Base-by-base conservation (phyloP, 371 early-diverging fungal genomes). In the Dichotomocladium elegans region DNA sequence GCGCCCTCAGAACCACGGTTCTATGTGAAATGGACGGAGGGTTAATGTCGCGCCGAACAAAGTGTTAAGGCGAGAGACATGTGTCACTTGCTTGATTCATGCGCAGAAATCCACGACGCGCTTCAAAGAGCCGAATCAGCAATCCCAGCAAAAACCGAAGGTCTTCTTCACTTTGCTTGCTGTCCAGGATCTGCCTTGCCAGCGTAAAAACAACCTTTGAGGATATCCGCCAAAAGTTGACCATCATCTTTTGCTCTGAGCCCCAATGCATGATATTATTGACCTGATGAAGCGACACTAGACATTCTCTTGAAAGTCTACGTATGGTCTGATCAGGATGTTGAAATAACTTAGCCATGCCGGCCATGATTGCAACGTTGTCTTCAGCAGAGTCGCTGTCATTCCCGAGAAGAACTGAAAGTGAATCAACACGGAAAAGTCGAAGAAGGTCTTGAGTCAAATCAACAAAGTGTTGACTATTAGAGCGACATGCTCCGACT, bases 341-440 rank as follows among this genome's bases (percentile, higher is more conserved):
- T 25, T 80, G 72, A 26, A 86, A 63, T 37, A 87, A 81, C 10
- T 64, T 59, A 10, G 86, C 72, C 12, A 92, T 72, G 3, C 82
- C 82, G 25, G 67, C 61, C 61, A 92, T 71, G 14, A 87, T 68
- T 8, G 69, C 58, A 27, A 75, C 66, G 51, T 86, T 82, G 47
- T 88, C 86, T 22, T 88, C 86, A n/a, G 63, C 57, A n/a, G 64
- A 55, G 31, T 63, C 64, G 7, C 22, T 15, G 26, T 60, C 65
- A 12, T 68, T 48, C 57, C 59, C 55, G 15, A 75, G 69, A 26
- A 89, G 69, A 2, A 84, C 87, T 41, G 89, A 60, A 22, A 73
- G 49, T 2, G 89, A 86, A 60, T 86, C 87, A n/a, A 66, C 71
- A 31, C 75, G 66, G 60, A 87, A 92, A 49, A 86, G 74, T 58